A percentile compares a stretch with the other conserved stretches of the same genome.
Conservation (phyloP, 345 rosid genomes). For the Boechera stricta region DNA sequence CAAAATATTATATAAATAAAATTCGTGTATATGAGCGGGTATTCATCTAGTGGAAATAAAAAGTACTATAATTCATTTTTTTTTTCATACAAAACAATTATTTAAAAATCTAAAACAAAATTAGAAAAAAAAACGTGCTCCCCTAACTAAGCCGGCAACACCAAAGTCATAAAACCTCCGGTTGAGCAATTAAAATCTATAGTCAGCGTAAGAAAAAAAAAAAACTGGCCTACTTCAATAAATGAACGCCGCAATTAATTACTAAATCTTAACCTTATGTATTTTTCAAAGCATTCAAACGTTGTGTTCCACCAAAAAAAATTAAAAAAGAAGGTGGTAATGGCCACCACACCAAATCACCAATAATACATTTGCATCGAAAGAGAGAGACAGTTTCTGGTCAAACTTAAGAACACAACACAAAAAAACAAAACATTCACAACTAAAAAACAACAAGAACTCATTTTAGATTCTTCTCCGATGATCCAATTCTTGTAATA, state of each 20-base stretch:
- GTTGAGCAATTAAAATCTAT: background rate
- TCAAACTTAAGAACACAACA: slow-evolving; percentile 27
- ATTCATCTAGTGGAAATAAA: no score
- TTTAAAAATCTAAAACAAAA: no score
- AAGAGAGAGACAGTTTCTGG: slow-evolving; percentile 26
- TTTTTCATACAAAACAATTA: no score
- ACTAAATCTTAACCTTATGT: background rate
- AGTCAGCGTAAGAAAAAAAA: background rate
- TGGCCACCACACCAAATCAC: slow-evolving; percentile 8
- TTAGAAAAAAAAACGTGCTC: no score
- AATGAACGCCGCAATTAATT: slow-evolving; percentile 23
- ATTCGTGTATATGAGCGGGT: no score
- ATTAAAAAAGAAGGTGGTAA: background rate
- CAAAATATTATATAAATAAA: no score
- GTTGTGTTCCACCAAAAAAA: background rate
- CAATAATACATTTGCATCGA: slow-evolving; percentile 11
- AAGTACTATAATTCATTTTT: no score
- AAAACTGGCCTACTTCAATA: background rate
- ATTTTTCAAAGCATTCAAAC: slow-evolving; percentile 14
- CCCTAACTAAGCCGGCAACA: background rate
- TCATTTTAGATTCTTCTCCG: slow-evolving; percentile 30
- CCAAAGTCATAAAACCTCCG: background rate
- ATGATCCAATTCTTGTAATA: slow-evolving; percentile 23
- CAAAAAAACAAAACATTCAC: background rate
- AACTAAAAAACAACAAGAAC: slow-evolving; percentile 22